Base-by-base conservation (phyloP, 2,329 filamentous ascomycete genomes). In the Daldinia eschscholtzii region DNA sequence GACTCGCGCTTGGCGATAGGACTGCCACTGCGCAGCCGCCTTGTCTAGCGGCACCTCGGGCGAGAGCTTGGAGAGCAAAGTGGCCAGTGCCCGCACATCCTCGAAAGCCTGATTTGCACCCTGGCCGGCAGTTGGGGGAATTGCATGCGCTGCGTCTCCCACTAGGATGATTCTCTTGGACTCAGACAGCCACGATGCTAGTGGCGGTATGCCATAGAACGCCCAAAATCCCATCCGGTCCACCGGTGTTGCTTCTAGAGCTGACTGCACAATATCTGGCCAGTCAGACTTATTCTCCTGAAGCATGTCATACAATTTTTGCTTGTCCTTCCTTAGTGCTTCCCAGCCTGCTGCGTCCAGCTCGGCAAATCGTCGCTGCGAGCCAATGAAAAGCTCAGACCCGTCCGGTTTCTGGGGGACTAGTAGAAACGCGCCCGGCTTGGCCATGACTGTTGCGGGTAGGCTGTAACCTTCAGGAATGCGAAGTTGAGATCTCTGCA, bases 31-130 rank as follows among this genome's bases (percentile, higher is more conserved):
- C 23, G 70, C 77, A 37, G 80, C 72, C 1, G 75, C 79, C 13
- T 74, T 74, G 12, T 70, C 71, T 53, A 79, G 72, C n/a, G 65
- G 74, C 10, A 35, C 69, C 28, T 56, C 74, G 12, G 48, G 67
- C 46, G 67, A 64, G 33, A 63, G 33, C 64, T 79, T 71, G 28
- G 73, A 74, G 61, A 82, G 61, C 0, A 87, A 70, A 2, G 83
- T 73, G 2, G 83, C 80, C 26, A 86, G 79, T 0, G 79, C 81
- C 59, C 82, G 83, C 0, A 83, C 81, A 65, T 88, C 86, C 67
- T 88, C 85, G 37, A 85, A 82, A 0, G 83, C 83, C 53, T 84
- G 82, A 61, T 84, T 84, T 0, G 81, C 78, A 0, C 84, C 82
- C 65, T 85, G 84, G 0, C 84, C 83, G 0, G 83, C 81, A 0